Conservation (phyloP, 2,329 filamentous ascomycete species). For the Dactylellina drechsleri region DNA sequence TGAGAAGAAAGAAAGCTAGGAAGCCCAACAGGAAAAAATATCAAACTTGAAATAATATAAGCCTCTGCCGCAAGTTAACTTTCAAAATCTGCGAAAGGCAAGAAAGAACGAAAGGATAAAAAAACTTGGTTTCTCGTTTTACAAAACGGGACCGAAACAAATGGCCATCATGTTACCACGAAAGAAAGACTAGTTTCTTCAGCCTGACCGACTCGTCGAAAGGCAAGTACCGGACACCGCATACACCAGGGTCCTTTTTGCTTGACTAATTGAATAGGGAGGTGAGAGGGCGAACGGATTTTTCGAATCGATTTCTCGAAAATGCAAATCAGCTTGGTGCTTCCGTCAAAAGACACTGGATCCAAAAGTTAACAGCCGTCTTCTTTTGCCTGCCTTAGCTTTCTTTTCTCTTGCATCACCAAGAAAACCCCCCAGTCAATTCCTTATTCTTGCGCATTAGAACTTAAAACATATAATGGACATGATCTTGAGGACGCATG, state of each 20-base stretch:
- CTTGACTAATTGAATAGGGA: neutral
- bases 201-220: neutral
- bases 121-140: constrained; percentile 16
- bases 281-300: too few species aligned
- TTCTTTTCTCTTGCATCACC: neutral
- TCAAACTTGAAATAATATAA: neutral
- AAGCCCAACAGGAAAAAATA: neutral
- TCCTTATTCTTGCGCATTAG: too few species aligned
- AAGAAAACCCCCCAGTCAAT: too few species aligned
- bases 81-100: too few species aligned
- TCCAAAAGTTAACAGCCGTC: neutral
- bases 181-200: neutral
- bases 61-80: neutral
- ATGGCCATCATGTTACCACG: neutral
- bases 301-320: constrained; percentile 3
- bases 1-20: neutral
- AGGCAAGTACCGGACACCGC: too few species aligned
- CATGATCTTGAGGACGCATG: too few species aligned
- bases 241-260: too few species aligned
- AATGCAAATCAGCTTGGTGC: neutral
- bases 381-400: too few species aligned
- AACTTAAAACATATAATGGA: too few species aligned
- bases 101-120: neutral
- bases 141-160: constrained; percentile 11
- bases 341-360: constrained; percentile 2